Conservation (phyloP, 371 early-diverging fungal species). For the Rhizomucor miehei region DNA sequence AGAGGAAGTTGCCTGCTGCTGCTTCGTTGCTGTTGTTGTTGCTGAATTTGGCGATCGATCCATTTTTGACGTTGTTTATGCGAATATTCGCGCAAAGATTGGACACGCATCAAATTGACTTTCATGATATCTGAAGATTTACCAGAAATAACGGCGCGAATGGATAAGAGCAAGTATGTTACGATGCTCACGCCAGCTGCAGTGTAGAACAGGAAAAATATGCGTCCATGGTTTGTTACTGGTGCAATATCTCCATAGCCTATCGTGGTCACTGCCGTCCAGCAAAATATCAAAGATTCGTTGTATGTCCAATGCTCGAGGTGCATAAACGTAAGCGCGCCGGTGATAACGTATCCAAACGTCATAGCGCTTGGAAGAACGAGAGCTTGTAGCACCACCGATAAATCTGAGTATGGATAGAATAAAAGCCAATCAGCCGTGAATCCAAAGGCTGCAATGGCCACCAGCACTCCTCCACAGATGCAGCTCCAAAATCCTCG, state of each 20-base stretch:
- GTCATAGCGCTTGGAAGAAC: constrained; percentile 18
- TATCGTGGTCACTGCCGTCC: constrained; percentile 19
- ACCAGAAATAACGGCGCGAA: constrained; percentile 21
- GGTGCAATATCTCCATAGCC: constrained; percentile 25
- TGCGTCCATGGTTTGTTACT: constrained; percentile 5
- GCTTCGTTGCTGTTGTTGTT: background rate
- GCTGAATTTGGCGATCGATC: constrained; percentile 3
- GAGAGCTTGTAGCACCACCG: constrained; percentile 9
- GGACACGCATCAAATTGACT: constrained; percentile 21
- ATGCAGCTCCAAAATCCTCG: constrained; percentile 22
- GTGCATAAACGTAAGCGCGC: constrained; percentile 10
- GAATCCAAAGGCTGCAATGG: constrained; percentile 11
- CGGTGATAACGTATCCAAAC: constrained; percentile 8
- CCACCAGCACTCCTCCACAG: constrained; percentile 2
- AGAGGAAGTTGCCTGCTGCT: background rate
- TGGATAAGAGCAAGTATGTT: constrained; percentile 18
- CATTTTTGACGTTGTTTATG: constrained; percentile 16
- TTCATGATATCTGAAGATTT: constrained; percentile 15
- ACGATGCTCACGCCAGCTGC: constrained; percentile 15
- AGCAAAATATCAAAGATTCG: constrained; percentile 17
- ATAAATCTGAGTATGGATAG: constrained; percentile 12
- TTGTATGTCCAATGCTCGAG: constrained; percentile 21
- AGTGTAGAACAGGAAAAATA: constrained; percentile 17
- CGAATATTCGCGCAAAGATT: constrained; percentile 15
- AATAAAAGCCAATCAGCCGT: constrained; percentile 11